Conservation (phyloP, 2,329 filamentous ascomycete species). For the Fusarium illudens region DNA sequence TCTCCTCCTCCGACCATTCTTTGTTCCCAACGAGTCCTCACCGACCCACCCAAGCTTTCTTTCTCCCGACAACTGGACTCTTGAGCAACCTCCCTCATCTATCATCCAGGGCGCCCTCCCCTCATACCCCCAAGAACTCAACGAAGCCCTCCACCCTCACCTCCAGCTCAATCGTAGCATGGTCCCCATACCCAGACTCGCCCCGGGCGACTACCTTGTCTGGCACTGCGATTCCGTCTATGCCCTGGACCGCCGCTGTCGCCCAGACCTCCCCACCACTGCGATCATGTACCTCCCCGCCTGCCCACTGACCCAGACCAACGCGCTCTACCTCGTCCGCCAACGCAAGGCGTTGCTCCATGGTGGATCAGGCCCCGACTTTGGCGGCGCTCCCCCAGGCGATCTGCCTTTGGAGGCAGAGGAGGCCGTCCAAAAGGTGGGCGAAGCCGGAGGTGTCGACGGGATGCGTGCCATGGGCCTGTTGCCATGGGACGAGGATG, state of each 20-base stretch:
- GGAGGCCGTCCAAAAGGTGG: slow-evolving; percentile 50
- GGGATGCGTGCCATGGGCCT: slow-evolving; percentile 53
- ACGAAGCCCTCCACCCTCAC: slow-evolving; percentile 71
- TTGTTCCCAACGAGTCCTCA: slow-evolving; percentile 54
- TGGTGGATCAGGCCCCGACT: slow-evolving; percentile 53
- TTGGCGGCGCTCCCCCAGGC: slow-evolving; percentile 47
- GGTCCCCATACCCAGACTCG: slow-evolving; percentile 73
- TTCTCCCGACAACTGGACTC: slow-evolving; percentile 61
- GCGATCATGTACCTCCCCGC: slow-evolving; percentile 52
- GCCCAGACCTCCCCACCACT: slow-evolving; percentile 35
- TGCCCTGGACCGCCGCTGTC: slow-evolving; percentile 65
- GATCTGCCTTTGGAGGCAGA: slow-evolving; percentile 47
- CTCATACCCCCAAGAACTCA: slow-evolving; percentile 75
- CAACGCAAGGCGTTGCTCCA: slow-evolving; percentile 54
- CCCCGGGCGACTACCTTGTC: slow-evolving; percentile 76
- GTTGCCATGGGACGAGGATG: slow-evolving; percentile 52
- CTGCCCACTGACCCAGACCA: slow-evolving; percentile 53
- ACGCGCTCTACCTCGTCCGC: slow-evolving; percentile 53
- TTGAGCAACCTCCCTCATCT: slow-evolving; percentile 55
- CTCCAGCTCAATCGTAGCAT: slow-evolving; percentile 71
- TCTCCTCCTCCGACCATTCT: slow-evolving; percentile 79
- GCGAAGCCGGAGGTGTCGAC: slow-evolving; percentile 51
- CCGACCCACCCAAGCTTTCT: slow-evolving; percentile 51
- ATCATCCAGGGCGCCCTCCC: slow-evolving; percentile 73
- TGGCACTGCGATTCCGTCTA: slow-evolving; percentile 79